Conservation (phyloP, 73 alveolate species). For the Tetrahymena thermophila region DNA sequence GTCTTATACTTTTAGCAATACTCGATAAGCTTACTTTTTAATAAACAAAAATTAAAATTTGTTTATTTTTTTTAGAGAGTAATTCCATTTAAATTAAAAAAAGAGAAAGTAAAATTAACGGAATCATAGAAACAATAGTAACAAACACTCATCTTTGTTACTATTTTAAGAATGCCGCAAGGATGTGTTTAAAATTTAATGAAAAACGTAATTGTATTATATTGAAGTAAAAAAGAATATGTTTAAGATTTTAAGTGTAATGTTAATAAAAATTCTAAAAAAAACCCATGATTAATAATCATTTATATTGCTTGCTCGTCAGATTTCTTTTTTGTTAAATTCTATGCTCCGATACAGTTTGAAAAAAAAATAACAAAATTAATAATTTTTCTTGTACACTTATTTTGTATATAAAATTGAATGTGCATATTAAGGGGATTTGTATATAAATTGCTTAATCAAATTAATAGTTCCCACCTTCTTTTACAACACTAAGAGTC, state of each 20-base stretch:
- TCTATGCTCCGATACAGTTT: neutral
- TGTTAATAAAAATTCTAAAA: neutral
- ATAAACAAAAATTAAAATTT: too few species aligned
- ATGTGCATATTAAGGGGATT: neutral
- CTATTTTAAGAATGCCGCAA: neutral
- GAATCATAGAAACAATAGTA: neutral
- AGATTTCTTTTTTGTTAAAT: neutral
- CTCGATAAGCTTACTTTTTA: neutral
- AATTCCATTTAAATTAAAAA: too few species aligned
- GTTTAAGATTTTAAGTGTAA: neutral
- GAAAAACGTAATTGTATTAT: neutral
- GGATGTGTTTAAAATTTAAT: neutral
- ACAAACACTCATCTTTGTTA: neutral
- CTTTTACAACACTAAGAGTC: neutral
- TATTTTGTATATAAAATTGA: neutral
- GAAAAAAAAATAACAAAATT: neutral
- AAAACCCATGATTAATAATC: neutral
- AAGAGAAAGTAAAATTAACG: neutral
- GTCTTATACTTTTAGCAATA: neutral
- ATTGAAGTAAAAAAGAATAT: neutral
- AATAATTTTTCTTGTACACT: neutral
- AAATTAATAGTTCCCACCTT: neutral
- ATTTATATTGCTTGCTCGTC: neutral
- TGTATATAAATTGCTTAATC: neutral
- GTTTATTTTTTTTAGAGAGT: neutral